Base-by-base conservation (phyloP, 2,329 filamentous ascomycete species). In the Ophiosphaerella narmari region DNA sequence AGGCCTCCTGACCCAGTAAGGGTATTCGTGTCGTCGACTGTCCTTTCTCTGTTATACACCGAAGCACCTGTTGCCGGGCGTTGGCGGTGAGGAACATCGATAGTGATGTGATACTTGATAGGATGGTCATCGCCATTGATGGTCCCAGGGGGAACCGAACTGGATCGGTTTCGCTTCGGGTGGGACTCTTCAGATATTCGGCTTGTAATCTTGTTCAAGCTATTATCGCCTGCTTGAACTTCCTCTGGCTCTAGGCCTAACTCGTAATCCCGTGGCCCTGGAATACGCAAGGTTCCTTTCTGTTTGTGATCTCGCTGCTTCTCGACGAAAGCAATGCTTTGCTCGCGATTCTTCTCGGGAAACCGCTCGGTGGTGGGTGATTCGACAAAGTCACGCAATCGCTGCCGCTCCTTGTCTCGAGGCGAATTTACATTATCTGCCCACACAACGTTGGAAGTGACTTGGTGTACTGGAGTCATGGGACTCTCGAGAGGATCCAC, bases 181-280 rank as follows among this genome's bases (percentile, higher is more conserved):
- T 66, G 56, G 8, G 55, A 65, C 2, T 70, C 65, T 21, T 67
- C 62, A 7, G 68, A 63, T 11, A 47, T 41, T 12, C 55, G 51
- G 36, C 59, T 64, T 8, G 48, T 26, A 16, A 63, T 43, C 35
- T 60, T 56, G 21, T 62, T 48, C 35, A 70, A 41, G 24, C 65
- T 62, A 26, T 74, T 67, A 13, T 74, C 68, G 16, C 69, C 68
- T 29, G 77, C 75, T 5, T 76, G 78, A 12, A 89, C 68, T 16
- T 80, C 75, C 59, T 86, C 75, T 3, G 92, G 92, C 8, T 86
- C 79, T 53, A 90, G 81, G 23, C 93, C 94, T 43, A 85, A 84
- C 63, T 99, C 94, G 41, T 88, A 92, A 67, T 97, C 94, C 62
- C 92, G 82, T 1, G 94, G 94, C 16, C 92, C 92, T 0, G 94